phyloP scores from a whole-genome alignment of 129 eudicot genomes.

The Flaveria bidentis region DNA sequence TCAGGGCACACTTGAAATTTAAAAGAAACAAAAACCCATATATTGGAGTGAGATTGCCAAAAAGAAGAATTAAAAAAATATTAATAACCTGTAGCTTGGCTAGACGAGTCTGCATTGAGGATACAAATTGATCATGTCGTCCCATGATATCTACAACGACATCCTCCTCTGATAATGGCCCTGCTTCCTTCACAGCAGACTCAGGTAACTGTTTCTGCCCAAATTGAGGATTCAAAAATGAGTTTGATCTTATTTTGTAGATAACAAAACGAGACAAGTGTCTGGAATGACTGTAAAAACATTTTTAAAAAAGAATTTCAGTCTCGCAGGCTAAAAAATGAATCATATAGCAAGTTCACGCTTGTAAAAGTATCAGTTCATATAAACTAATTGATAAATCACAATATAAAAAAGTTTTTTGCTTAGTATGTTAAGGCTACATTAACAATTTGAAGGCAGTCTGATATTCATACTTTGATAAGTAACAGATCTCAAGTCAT shows the following conservation, averaged over 20 bases:
- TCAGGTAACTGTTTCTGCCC: slow-evolving; percentile 47
- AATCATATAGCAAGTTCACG: neutral
- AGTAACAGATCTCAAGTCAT: slow-evolving; percentile 1
- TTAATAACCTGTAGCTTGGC: slow-evolving; percentile 73
- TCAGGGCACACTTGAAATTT: neutral
- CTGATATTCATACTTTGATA: neutral
- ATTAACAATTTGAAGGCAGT: neutral
- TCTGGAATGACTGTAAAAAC: neutral
- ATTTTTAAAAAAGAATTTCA: neutral
- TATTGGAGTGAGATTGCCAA: neutral
- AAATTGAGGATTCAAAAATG: slow-evolving; percentile 14
- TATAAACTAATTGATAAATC: neutral
- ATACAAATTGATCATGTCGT: slow-evolving; percentile 69
- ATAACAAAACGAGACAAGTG: slow-evolving; percentile 1
- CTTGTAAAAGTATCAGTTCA: neutral
- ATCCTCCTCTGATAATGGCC: slow-evolving; percentile 61
- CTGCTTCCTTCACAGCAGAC: slow-evolving; percentile 47
- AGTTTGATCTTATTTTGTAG: slow-evolving; percentile 15
- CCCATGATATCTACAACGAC: slow-evolving; percentile 63
- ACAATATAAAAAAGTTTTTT: neutral
- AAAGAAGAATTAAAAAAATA: neutral
- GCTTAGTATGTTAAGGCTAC: neutral
- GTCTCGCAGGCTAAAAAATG: neutral
- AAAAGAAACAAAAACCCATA: neutral
- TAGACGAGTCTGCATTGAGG: slow-evolving; percentile 80